Conservation (phyloP, 495 filamentous ascomycete species). For the Cercophora scortea region DNA sequence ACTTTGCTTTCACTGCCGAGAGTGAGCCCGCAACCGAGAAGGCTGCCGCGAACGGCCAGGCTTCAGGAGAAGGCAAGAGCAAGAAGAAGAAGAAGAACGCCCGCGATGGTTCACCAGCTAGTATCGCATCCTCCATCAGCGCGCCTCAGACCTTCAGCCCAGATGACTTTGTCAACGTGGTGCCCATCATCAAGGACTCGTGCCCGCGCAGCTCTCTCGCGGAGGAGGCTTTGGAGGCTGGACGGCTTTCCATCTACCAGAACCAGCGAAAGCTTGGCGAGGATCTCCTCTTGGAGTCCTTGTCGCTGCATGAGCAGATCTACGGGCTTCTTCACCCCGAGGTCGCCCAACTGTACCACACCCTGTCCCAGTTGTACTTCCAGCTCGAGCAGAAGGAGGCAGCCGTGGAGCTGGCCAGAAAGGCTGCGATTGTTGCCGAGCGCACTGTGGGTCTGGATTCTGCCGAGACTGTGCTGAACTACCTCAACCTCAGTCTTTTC, state of each 20-base stretch:
- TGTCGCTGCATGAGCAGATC: conserved; percentile 97
- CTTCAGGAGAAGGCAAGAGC: conserved; percentile 18
- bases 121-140: conserved; percentile 40
- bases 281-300: conserved; percentile 87
- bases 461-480: conserved; percentile 84
- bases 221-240: conserved; percentile 92
- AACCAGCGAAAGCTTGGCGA: conserved; percentile 93
- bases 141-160: conserved; percentile 60
- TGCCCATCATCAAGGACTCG: conserved; percentile 90
- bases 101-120: conserved; percentile 40
- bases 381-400: conserved; percentile 92
- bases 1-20: conserved; percentile 60
- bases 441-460: conserved; percentile 91
- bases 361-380: conserved; percentile 90
- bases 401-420: conserved; percentile 89
- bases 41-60: conserved; percentile 17
- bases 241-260: conserved; percentile 87
- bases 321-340: conserved; percentile 97
- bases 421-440: conserved; percentile 93
- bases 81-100: conserved; percentile 78
- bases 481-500: conserved; percentile 93
- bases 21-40: conserved; percentile 10
- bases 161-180: conserved; percentile 84
- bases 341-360: conserved; percentile 90
- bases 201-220: conserved; percentile 80